phyloP scores from a whole-genome alignment of 169 alveolate genomes.

The Cryptosporidium tyzzeri region DNA sequence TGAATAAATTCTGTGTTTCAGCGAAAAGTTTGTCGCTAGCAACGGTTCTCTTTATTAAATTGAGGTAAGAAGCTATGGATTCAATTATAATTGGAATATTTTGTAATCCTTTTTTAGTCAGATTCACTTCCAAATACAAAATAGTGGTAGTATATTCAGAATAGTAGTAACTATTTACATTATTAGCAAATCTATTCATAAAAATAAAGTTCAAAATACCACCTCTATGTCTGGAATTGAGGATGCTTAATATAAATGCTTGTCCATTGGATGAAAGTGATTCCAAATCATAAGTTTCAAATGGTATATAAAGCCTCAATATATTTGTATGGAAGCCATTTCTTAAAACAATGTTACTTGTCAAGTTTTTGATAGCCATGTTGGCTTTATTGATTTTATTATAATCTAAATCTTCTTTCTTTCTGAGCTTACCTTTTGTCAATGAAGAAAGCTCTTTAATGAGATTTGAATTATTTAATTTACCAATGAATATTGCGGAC shows the following conservation, averaged over 20 bases:
- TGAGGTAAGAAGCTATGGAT: background rate
- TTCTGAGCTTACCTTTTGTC: background rate
- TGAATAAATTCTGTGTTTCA: background rate
- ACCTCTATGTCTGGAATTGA: conserved; percentile 18
- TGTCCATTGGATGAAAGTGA: background rate
- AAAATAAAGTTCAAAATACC: conserved; percentile 38
- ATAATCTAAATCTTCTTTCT: background rate
- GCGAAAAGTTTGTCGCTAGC: background rate
- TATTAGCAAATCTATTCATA: background rate
- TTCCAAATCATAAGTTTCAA: background rate
- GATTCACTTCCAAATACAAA: background rate
- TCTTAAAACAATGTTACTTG: background rate
- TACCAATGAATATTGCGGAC: background rate
- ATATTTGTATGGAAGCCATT: background rate
- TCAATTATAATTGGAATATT: conserved; percentile 6
- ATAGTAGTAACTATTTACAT: background rate
- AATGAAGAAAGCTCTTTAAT: background rate
- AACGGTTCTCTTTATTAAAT: background rate
- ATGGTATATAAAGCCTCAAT: conserved; percentile 6
- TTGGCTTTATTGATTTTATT: background rate
- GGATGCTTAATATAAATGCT: background rate
- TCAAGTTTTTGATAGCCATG: background rate
- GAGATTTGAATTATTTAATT: background rate
- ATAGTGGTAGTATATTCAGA: background rate
- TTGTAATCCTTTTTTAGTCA: background rate